phyloP scores from a whole-genome alignment of 2,329 filamentous ascomycete species.

The Didymella exigua region DNA sequence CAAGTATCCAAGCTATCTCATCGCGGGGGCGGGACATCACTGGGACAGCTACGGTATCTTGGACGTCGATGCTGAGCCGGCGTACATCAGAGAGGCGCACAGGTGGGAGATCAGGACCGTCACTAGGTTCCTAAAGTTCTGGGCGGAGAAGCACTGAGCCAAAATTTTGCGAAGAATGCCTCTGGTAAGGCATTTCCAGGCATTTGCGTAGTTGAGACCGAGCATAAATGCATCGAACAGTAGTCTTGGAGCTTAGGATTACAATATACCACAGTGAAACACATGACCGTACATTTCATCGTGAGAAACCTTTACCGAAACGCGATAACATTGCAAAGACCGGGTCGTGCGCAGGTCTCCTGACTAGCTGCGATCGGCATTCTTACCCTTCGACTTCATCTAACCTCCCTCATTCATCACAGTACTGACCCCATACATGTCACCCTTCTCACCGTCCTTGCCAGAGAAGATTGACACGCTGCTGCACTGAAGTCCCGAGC shows the following conservation, averaged over 20 bases:
- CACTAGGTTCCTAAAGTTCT: conserved; percentile 38
- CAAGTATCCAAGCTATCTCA: conserved; percentile 57
- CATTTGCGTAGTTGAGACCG: not conserved
- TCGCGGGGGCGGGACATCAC: conserved; percentile 59
- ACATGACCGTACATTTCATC: not conserved
- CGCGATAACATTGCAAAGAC: not conserved
- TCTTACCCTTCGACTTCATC: not conserved
- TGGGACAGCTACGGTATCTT: conserved; percentile 55
- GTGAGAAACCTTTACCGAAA: not conserved
- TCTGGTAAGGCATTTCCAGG: not conserved
- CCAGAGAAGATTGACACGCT: not conserved
- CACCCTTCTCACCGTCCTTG: not conserved
- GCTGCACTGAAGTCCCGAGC: not conserved
- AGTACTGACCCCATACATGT: not conserved
- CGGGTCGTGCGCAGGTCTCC: not conserved
- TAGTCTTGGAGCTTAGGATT: not conserved
- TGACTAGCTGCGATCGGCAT: not conserved
- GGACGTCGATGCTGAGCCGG: conserved; percentile 54
- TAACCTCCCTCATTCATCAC: not conserved
- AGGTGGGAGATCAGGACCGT: conserved; percentile 58
- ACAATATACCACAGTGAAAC: not conserved
- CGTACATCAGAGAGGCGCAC: conserved; percentile 59
- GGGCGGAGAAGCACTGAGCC: conserved; percentile 15
- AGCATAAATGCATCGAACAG: not conserved
- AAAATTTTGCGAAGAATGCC: not conserved